Evolutionary conservation across 108 stramenopile species (phyloP).

Genomic region (Licmophora abbreviata): DNA sequence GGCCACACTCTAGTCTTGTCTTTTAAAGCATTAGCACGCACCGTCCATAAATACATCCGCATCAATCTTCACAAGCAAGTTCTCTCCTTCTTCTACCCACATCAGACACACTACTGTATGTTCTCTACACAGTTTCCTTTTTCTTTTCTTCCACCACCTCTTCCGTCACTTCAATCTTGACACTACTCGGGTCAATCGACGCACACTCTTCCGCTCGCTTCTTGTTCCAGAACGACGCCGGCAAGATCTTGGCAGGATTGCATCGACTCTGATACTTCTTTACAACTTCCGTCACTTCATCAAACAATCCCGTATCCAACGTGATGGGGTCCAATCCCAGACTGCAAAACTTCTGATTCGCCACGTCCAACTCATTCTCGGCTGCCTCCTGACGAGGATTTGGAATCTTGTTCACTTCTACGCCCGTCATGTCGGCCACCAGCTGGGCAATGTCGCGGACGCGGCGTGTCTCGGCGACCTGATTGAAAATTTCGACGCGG

Average conservation of each 20-base stretch:
- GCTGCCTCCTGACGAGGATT: conserved; percentile 97
- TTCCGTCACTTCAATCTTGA: conserved; percentile 57
- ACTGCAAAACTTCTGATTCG: conserved; percentile 91
- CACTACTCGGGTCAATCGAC: conserved; percentile 53
- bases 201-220: conserved; percentile 83
- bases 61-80: too few species aligned
- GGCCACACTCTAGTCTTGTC: too few species aligned
- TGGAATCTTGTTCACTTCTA: conserved; percentile 85
- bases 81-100: too few species aligned
- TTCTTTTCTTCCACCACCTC: conserved; percentile 5
- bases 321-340: conserved; percentile 91
- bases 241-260: conserved; percentile 87
- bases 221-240: conserved; percentile 95
- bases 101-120: too few species aligned
- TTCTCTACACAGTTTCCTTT: too few species aligned
- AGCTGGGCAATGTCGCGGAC: conserved; percentile 93
- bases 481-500: conserved; percentile 95
- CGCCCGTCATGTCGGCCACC: conserved; percentile 87
- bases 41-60: too few species aligned
- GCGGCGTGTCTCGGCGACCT: conserved; percentile 94
- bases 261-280: conserved; percentile 92
- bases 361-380: conserved; percentile 97
- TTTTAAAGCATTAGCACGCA: too few species aligned
- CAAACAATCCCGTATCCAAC: conserved; percentile 82
- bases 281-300: conserved; percentile 91